A percentile compares a stretch with the other conserved stretches of the same genome.
phyloP scores from a whole-genome alignment of 1,284 basidiomycete species.

The Coriolopsis trogii region DNA sequence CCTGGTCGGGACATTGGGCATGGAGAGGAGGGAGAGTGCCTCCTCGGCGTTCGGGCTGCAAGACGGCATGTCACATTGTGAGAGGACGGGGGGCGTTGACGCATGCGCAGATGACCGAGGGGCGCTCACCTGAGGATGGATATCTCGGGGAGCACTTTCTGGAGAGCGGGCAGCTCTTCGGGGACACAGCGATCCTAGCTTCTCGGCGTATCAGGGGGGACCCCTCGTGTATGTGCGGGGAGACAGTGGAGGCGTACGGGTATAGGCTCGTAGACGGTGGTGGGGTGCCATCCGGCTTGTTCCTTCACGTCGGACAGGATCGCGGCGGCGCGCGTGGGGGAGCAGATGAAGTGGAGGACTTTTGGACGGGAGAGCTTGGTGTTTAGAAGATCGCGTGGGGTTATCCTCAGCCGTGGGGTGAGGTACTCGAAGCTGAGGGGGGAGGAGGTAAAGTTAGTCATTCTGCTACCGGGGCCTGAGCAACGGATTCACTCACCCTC shows the following conservation, averaged over 20 bases:
- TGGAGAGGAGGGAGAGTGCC: slow-evolving; percentile 64
- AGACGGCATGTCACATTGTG: background rate
- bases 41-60: slow-evolving; percentile 81
- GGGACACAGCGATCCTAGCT: slow-evolving; percentile 77
- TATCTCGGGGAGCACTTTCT: slow-evolving; percentile 61
- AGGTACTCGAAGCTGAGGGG: slow-evolving; percentile 77
- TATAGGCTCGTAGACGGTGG: slow-evolving; percentile 84
- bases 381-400: slow-evolving; percentile 65
- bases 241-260: slow-evolving; percentile 54
- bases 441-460: background rate
- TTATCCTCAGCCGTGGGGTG: slow-evolving; percentile 73
- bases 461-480: background rate
- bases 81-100: background rate
- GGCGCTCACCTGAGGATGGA: slow-evolving; percentile 69
- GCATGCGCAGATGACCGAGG: background rate
- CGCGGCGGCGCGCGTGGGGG: slow-evolving; percentile 67
- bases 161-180: slow-evolving; percentile 72
- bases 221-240: background rate
- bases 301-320: slow-evolving; percentile 68
- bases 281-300: slow-evolving; percentile 61
- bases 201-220: slow-evolving; percentile 7
- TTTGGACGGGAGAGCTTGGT: slow-evolving; percentile 57
- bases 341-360: slow-evolving; percentile 87
- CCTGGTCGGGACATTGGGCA: slow-evolving; percentile 50
- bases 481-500: slow-evolving; percentile 55